Evolutionary conservation across 805 yeast species (phyloP), one percentile per base, ranked within the genome.

Genomic region (Candida xiaguanensis): DNA sequence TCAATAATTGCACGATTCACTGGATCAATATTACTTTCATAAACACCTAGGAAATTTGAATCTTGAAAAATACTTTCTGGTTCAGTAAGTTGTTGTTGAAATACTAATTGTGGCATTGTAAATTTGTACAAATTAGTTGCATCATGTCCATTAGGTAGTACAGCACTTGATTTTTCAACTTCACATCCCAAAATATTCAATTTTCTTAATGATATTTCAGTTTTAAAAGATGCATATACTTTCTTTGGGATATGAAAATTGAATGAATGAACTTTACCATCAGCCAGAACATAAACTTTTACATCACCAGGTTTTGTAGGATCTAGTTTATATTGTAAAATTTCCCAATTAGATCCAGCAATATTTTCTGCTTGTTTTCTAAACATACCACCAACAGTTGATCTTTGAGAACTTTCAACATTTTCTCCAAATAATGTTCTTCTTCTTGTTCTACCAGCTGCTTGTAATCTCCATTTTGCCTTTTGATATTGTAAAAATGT

Each of bases 391-490:
- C 89, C 84, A 31, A 91, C 80, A 0, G 74, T 58, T 12, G 81
- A 70, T 47, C 86, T 67, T 41, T 71, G 76, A 2, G 80, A 65
- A 2, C 78, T 56, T 19, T 67, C 75, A 1, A 71, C 61, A 5
- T 74, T 66, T 22, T 71, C 68, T 26, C 99, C 99, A 67, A 93
- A 91, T 18, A 95, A 60, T 46, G 79, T 81, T 39, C 72, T 72
- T 53, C 97, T 74, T 52, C 95, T 76, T 39, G 72, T 74, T 49
- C 88, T 74, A 43, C 82, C 84, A 45, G 77, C 76, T n/a, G 75
- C 73, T 56, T 88, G 95, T 9, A 78, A 66, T 35, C 66, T 76
- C 99, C 99, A 93, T 54, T 86, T 86, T n/a, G 79, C 73, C 58
- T 91, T 89, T 59, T 85, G 91, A 52, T 85, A 85, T 22, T 65